Evolutionary conservation across 768 basidiomycete genomes (phyloP).

Genomic region (Amanita jacksonii): DNA sequence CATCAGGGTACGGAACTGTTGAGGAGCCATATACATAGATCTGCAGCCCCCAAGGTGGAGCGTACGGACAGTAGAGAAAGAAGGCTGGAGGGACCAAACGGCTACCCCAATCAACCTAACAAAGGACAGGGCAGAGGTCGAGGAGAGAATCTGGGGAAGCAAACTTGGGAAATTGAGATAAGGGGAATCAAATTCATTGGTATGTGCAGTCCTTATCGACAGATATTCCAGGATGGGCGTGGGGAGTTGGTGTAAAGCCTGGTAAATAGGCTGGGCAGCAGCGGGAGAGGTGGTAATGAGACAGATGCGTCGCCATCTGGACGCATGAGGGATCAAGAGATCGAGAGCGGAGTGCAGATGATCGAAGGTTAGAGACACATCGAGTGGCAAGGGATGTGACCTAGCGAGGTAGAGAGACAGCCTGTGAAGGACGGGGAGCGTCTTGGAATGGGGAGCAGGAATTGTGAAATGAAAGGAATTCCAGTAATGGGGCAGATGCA

Average conservation of each 20-base stretch:
- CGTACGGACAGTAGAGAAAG: slow-evolving; percentile 24
- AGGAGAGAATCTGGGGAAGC: slow-evolving; percentile 22
- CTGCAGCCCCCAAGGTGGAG: slow-evolving; percentile 36
- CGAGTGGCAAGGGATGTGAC: slow-evolving; percentile 27
- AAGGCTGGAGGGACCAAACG: slow-evolving; percentile 30
- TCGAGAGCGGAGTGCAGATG: slow-evolving; percentile 14
- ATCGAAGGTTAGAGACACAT: slow-evolving; percentile 20
- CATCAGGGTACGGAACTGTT: slow-evolving; percentile 27
- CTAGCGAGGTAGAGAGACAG: slow-evolving; percentile 29
- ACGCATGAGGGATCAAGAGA: slow-evolving; percentile 24
- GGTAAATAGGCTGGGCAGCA: not conserved
- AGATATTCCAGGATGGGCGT: slow-evolving; percentile 26
- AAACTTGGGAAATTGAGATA: slow-evolving; percentile 9
- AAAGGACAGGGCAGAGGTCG: slow-evolving; percentile 26
- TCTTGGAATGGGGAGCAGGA: slow-evolving; percentile 14
- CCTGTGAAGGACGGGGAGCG: slow-evolving; percentile 15
- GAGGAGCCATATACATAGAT: slow-evolving; percentile 23
- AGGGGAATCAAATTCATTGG: not conserved
- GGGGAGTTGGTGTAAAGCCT: not conserved
- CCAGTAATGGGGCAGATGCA: slow-evolving; percentile 37
- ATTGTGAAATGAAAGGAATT: slow-evolving; percentile 26
- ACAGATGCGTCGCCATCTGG: slow-evolving; percentile 30
- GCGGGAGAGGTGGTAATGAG: slow-evolving; percentile 15
- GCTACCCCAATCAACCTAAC: slow-evolving; percentile 34
- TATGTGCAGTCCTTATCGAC: slow-evolving; percentile 22